A percentile compares a stretch with the other conserved stretches of the same genome.
Evolutionary conservation across 345 rosid species (phyloP).

Genomic region (Erucastrum elatum): DNA sequence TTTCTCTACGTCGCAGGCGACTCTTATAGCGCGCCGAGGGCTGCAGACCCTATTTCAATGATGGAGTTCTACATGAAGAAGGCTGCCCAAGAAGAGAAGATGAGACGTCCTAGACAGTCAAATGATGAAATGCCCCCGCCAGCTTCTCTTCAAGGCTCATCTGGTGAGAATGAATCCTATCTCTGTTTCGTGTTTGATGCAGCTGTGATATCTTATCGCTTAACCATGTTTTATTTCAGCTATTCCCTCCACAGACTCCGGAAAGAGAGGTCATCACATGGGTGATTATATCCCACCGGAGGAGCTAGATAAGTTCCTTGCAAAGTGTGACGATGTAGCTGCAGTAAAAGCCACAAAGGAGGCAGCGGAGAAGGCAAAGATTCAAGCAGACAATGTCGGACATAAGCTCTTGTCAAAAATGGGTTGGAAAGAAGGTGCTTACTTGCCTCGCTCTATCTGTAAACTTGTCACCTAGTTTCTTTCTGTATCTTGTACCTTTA

Average conservation of each 20-base stretch:
- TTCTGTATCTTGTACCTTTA: conserved; percentile 36
- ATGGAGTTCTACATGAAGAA: conserved; percentile 98
- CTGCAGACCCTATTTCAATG: conserved; percentile 91
- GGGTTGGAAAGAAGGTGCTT: conserved; percentile 99
- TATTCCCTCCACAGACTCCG: conserved; percentile 40
- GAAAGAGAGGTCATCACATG: conserved; percentile 95
- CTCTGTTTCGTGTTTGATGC: conserved; percentile 14
- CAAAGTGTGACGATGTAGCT: conserved; percentile 75
- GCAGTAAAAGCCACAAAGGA: conserved; percentile 67
- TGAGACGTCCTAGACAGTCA: conserved; percentile 89
- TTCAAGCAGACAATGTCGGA: conserved; percentile 96
- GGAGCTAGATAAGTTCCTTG: conserved; percentile 92
- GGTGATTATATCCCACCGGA: conserved; percentile 93
- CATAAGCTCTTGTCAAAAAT: conserved; percentile 92
- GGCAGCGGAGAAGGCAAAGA: conserved; percentile 74
- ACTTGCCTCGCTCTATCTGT: conserved; percentile 30
- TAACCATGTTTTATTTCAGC: conserved; percentile 28
- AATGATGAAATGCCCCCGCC: conserved; percentile 99
- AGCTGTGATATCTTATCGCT: conserved; percentile 21
- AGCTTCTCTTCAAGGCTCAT: conserved; percentile 80
- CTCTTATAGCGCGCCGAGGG: conserved; percentile 40
- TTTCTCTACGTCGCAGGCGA: conserved; percentile 36
- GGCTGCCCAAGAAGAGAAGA: conserved; percentile 94
- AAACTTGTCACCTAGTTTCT: conserved; percentile 33
- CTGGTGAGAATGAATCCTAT: conserved; percentile 26